Base-by-base conservation (phyloP, 2,329 filamentous ascomycete species). In the Neobulgaria alba region DNA sequence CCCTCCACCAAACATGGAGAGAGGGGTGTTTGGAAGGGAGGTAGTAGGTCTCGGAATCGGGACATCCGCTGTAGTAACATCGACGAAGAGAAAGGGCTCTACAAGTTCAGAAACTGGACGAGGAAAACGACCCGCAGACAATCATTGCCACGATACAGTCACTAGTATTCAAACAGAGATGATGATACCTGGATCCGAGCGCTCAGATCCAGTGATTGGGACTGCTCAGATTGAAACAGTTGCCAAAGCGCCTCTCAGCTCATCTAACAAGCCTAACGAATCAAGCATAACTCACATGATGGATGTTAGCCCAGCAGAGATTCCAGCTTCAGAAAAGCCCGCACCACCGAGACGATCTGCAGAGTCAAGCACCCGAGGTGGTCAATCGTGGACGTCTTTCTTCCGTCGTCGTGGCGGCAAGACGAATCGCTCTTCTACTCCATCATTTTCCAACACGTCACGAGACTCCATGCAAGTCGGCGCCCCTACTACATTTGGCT, bases 401-500 rank as follows among this genome's bases (percentile, higher is more conserved):
- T 86, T 95, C 63, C 77, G 76, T 66, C 20, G 45, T 15, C 39
- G 58, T 43, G 37, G 66, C 63, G 32, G 64, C 67, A 54, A 68
- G 64, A 67, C 67, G 61, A 68, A 73, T 65, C 77, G 62, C 57
- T 66, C 57, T 63, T 73, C 58, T 47, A 69, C 58, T 2, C 73
- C 82, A 3, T 83, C 89, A n/a, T 92, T 94, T 58, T 88, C 87
- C 3, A 95, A 95, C 56, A 85, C 87, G 0, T 95, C 89, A 1
- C 76, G 88, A 48, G 89, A 95, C 56, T 93, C 89, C 12, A 62
- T 61, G 10, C 59, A 43, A 7, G 41, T 41, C 26, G 23, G 23
- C 12, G 7, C 7, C 12, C 33, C 35, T 19, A 41, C 48, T 29
- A 47, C 44, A 29, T 38, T 50, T 36, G 51, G 44, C 18, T 57